phyloP scores from a whole-genome alignment of 345 rosid genomes.

The Mercurialis annua region DNA sequence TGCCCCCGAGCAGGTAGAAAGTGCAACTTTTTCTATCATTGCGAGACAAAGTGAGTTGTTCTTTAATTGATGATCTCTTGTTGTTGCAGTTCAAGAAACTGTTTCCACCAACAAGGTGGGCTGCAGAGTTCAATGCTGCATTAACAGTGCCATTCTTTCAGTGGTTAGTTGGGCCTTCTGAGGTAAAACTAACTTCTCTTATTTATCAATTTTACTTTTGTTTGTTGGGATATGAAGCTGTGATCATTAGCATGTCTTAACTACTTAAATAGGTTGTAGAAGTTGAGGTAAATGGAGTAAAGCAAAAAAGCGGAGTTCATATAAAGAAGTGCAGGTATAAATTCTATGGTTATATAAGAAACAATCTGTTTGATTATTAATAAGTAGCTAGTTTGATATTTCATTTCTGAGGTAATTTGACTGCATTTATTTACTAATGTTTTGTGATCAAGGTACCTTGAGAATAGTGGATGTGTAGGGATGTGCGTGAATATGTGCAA shows the following conservation, averaged over 20 bases:
- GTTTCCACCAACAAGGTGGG: constrained; percentile 96
- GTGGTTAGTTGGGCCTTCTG: constrained; percentile 95
- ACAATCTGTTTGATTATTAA: too few relatives aligned
- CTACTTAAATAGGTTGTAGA: constrained; percentile 50
- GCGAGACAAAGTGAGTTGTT: neutral
- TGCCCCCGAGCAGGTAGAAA: constrained; percentile 73
- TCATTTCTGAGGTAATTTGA: neutral
- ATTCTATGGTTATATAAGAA: neutral
- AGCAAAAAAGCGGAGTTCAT: constrained; percentile 89
- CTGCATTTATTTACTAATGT: constrained; percentile 14
- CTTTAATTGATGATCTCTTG: neutral
- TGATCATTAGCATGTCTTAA: neutral
- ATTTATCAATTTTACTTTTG: neutral
- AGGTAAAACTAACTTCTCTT: constrained; percentile 38
- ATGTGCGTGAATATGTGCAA: constrained; percentile 98
- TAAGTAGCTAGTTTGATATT: too few relatives aligned
- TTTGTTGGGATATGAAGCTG: too few relatives aligned
- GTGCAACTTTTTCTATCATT: neutral
- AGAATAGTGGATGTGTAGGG: constrained; percentile 97
- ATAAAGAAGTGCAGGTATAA: constrained; percentile 75
- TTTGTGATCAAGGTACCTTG: constrained; percentile 62
- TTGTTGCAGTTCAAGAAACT: constrained; percentile 66
- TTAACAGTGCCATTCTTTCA: constrained; percentile 92
- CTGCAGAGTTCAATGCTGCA: constrained; percentile 91
- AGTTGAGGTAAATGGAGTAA: constrained; percentile 78